phyloP scores from a whole-genome alignment of 192 early-diverging fungal species.

The Podila horticola region DNA sequence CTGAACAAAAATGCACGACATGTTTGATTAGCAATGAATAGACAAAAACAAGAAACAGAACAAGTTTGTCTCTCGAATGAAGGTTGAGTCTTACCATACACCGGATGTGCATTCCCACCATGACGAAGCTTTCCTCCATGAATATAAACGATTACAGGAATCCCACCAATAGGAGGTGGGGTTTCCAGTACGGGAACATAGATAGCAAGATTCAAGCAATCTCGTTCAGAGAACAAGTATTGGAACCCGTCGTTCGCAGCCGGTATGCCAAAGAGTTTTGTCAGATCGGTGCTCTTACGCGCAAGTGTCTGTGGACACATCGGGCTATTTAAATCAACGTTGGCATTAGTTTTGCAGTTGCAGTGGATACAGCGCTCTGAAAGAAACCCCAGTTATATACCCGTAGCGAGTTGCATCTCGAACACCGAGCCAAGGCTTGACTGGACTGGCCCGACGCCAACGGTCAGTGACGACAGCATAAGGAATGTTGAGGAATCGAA shows the following conservation, averaged over 20 bases:
- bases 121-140: neutral
- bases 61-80: neutral
- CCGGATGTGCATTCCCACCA: neutral
- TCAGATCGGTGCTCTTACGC: neutral
- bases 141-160: neutral
- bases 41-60: neutral
- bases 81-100: neutral
- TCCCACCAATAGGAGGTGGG: neutral
- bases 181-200: neutral
- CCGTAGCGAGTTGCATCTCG: neutral
- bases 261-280: neutral
- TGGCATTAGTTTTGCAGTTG: too few relatives aligned
- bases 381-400: neutral
- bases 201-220: neutral
- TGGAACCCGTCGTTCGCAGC: neutral
- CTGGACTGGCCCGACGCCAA: neutral
- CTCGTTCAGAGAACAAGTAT: neutral
- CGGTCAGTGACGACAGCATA: neutral
- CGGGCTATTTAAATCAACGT: neutral
- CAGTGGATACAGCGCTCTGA: too few relatives aligned
- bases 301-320: neutral
- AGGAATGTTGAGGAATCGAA: neutral
- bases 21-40: neutral
- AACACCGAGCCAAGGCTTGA: neutral
- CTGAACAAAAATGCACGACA: neutral